phyloP scores from a whole-genome alignment of 208 protist genomes.

The Acanthamoeba royreba region DNA sequence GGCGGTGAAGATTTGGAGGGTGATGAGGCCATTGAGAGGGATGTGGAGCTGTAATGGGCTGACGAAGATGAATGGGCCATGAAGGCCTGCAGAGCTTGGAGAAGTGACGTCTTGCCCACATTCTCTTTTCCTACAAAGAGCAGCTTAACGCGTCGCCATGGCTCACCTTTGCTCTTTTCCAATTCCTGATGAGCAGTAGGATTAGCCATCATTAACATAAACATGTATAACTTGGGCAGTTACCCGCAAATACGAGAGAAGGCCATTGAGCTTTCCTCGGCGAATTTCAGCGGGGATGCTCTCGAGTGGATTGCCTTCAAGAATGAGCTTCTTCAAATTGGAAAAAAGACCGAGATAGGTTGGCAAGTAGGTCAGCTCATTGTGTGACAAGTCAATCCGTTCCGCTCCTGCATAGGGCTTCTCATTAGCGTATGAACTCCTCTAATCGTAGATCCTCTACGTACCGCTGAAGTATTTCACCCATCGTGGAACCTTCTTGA shows the following conservation, averaged over 20 bases:
- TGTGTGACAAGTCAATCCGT: background rate
- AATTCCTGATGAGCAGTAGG: no score
- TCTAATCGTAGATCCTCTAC: background rate
- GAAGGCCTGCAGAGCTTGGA: background rate
- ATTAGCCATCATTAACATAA: no score
- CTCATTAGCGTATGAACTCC: background rate
- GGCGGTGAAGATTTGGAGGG: background rate
- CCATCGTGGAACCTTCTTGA: background rate
- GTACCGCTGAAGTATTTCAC: slow-evolving; percentile 1
- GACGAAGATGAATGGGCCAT: background rate
- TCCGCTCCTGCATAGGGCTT: background rate
- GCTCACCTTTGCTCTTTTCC: slow-evolving; percentile 30
- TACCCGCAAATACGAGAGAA: slow-evolving; percentile 15
- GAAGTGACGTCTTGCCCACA: background rate
- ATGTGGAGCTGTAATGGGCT: background rate
- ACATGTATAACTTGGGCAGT: no score
- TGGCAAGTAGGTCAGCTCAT: slow-evolving; percentile 3
- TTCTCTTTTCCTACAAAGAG: slow-evolving; percentile 21
- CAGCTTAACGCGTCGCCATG: slow-evolving; percentile 20
- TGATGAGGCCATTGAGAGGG: background rate
- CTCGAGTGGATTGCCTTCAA: slow-evolving; percentile 8
- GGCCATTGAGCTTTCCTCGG: background rate
- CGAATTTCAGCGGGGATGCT: slow-evolving; percentile 1
- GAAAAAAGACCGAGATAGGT: background rate
- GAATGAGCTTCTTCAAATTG: background rate